Percentiles rank a stretch among this genome's conserved stretches.
Conservation (phyloP, 345 rosid genomes). For the Mangifera indica region DNA sequence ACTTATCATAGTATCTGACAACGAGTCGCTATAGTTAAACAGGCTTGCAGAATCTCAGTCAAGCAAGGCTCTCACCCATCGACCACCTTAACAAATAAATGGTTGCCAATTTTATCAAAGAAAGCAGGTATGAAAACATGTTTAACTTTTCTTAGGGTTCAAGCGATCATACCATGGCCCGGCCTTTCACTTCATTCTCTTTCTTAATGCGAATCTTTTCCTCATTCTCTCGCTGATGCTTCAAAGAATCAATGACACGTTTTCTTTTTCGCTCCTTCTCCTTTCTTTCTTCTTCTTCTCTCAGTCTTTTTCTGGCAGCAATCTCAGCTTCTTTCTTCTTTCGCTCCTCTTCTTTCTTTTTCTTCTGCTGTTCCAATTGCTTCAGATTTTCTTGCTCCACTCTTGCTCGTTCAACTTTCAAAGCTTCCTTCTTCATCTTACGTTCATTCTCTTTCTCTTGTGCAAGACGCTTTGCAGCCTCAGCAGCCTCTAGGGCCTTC, state of each 20-base stretch:
- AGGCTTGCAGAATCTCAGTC: too few species aligned
- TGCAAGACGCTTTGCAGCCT: slow-evolving; percentile 73
- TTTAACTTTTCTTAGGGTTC: too few species aligned
- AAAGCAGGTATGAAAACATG: background rate
- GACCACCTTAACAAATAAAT: too few species aligned
- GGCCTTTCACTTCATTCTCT: slow-evolving; percentile 44
- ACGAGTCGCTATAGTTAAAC: too few species aligned
- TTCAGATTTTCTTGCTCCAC: slow-evolving; percentile 61
- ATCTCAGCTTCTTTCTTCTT: slow-evolving; percentile 77
- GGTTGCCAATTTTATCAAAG: too few species aligned
- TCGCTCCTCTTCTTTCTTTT: slow-evolving; percentile 70
- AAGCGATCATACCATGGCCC: slow-evolving; percentile 40
- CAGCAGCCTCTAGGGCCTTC: slow-evolving; percentile 89
- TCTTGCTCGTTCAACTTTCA: slow-evolving; percentile 76
- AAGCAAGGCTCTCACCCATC: too few species aligned
- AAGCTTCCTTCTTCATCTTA: slow-evolving; percentile 76
- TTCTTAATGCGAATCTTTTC: slow-evolving; percentile 47
- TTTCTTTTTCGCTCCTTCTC: slow-evolving; percentile 73
- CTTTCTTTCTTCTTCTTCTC: slow-evolving; percentile 71
- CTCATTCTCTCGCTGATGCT: slow-evolving; percentile 48
- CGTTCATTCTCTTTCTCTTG: slow-evolving; percentile 86
- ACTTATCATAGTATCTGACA: too few species aligned
- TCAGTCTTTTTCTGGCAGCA: slow-evolving; percentile 67
- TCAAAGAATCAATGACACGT: slow-evolving; percentile 57
- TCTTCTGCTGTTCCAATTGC: slow-evolving; percentile 65